A percentile compares a stretch with the other conserved stretches of the same genome.
Evolutionary conservation across 192 early-diverging fungal species (phyloP).

Genomic region (Entomortierella chlamydospora): DNA sequence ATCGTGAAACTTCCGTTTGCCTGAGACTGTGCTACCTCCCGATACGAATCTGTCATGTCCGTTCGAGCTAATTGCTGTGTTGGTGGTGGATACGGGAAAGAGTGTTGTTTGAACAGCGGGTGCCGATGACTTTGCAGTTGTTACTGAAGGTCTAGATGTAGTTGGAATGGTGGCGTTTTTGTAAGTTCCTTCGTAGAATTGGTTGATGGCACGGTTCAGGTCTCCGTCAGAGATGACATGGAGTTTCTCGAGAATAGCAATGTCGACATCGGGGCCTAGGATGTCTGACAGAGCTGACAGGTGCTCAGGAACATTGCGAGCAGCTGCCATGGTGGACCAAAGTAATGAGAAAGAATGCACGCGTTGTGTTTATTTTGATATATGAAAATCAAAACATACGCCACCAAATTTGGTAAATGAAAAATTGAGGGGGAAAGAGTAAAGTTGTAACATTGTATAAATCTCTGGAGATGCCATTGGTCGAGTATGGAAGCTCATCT

Average conservation of each 20-base stretch:
- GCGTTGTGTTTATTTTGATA: neutral
- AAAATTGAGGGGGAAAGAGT: neutral
- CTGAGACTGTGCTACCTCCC: conserved; percentile 2
- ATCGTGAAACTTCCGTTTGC: conserved; percentile 18
- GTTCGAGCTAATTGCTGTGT: conserved; percentile 12
- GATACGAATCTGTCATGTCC: conserved; percentile 9
- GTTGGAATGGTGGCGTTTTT: conserved; percentile 12
- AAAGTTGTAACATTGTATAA: no score
- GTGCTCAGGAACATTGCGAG: conserved; percentile 28
- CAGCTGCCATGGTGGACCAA: conserved; percentile 14
- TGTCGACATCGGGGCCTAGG: conserved; percentile 46
- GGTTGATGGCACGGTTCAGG: conserved; percentile 57
- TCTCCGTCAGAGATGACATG: conserved; percentile 51
- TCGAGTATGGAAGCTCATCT: conserved; percentile 44
- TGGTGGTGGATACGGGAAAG: neutral
- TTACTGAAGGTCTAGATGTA: neutral
- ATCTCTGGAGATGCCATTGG: conserved; percentile 40
- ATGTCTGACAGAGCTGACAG: conserved; percentile 31
- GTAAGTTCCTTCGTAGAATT: conserved; percentile 52
- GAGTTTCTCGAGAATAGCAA: conserved; percentile 43
- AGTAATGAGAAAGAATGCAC: neutral
- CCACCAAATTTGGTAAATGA: conserved; percentile 33
- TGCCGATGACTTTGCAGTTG: neutral
- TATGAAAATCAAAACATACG: conserved; percentile 21
- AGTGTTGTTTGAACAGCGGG: neutral